Base-by-base conservation (phyloP, 2,329 filamentous ascomycete species). In the Bipolaris oryzae region DNA sequence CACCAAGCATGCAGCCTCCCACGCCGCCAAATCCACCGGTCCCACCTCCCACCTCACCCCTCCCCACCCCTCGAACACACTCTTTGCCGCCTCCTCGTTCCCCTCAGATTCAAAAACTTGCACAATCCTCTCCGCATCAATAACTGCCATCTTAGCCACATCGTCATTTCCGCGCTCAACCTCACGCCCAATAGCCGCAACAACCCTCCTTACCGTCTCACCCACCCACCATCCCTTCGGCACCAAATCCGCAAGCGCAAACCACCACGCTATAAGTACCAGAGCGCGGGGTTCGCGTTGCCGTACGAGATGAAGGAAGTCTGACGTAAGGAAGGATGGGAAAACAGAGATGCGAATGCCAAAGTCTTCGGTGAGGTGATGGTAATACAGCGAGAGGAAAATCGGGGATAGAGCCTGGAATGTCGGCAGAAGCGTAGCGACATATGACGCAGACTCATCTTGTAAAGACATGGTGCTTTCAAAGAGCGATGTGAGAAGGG, bases 321-420 rank as follows among this genome's bases (percentile, higher is more conserved):
- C 66, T 0, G 70, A 62, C 54, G 69, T 67, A 1, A 75, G 57
- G 41, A 73, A 74, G 1, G 72, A 73, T 7, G 69, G 66, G 35
- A 69, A 66, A 5, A 67, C 68, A n/a, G 65, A 57, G 3, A 71
- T 60, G 10, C 72, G 71, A 10, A 70, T 63, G 47, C 68, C 69
- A 52, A 72, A 58, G 53, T 75, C 72, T 0, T 66, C 56, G 13
- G 65, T 62, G 1, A 74, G 60, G 37, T 67, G 69, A 42, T 69
- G 68, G 49, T 74, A 67, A 47, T 74, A 75, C 16, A 75, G 41
- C 7, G 69, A 72, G 18, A 73, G 57, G 37, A 75, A 75, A 5
- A 75, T 71, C 3, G 72, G 71, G 3, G 67, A 69, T 2, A 75
- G 52, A 0, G 66, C 69, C 28, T 74, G 67, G n/a, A 74, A 63